Conservation (phyloP, 208 protist species). For the Trypanosomatidae sp. region DNA sequence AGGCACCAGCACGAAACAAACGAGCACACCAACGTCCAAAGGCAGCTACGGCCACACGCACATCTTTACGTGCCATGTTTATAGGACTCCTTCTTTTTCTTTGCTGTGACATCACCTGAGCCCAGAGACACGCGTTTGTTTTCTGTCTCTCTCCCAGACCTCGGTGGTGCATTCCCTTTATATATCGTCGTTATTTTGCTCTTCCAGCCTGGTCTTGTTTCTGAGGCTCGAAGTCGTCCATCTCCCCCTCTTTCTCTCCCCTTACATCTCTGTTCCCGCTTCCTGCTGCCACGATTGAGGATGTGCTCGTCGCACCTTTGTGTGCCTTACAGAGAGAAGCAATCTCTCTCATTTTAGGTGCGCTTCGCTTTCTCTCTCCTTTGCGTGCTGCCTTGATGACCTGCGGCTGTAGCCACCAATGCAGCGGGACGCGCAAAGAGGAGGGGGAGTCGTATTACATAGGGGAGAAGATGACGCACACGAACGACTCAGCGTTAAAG, state of each 20-base stretch:
- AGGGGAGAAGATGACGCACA: background rate
- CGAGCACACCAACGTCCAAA: background rate
- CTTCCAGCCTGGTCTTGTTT: background rate
- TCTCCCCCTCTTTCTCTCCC: background rate
- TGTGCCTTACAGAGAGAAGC: background rate
- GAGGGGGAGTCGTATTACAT: background rate
- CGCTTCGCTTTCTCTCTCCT: background rate
- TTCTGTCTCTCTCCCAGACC: background rate
- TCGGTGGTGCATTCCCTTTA: background rate
- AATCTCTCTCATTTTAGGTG: background rate
- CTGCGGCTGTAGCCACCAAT: background rate
- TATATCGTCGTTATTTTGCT: background rate
- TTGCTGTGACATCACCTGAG: background rate
- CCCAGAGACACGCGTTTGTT: background rate
- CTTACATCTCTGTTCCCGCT: background rate
- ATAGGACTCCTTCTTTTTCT: constrained; percentile 9
- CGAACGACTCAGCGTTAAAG: background rate
- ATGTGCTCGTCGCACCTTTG: background rate
- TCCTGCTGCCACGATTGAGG: background rate
- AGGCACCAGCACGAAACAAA: background rate
- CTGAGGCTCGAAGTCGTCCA: background rate
- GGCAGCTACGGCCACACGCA: background rate
- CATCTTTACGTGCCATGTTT: constrained; percentile 4
- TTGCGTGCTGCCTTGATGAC: background rate
- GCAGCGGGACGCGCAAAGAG: background rate